phyloP scores from a whole-genome alignment of 2,329 filamentous ascomycete genomes.

The Exophiala lecanii-corni region DNA sequence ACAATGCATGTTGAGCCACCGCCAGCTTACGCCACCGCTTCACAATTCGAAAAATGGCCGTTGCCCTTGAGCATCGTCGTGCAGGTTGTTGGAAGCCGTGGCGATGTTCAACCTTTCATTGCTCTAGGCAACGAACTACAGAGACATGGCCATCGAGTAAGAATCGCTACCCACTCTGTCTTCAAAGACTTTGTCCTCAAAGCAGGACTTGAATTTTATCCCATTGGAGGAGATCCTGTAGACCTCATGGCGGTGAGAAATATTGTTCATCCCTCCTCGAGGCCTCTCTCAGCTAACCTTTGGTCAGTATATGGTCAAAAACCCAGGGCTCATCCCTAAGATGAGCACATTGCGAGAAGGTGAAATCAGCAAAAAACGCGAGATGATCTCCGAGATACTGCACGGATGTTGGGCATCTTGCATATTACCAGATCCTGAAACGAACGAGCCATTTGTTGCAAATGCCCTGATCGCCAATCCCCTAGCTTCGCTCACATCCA shows the following conservation, averaged over 20 bases:
- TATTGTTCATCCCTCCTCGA: background rate
- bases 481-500: slow-evolving; percentile 34
- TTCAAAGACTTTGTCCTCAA: slow-evolving; percentile 52
- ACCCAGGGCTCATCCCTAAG: slow-evolving; percentile 40
- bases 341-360: slow-evolving; percentile 36
- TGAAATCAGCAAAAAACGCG: slow-evolving; percentile 30
- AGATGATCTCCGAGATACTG: slow-evolving; percentile 36
- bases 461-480: slow-evolving; percentile 54
- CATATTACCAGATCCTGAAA: slow-evolving; percentile 31
- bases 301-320: slow-evolving; percentile 44
- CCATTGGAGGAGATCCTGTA: slow-evolving; percentile 54
- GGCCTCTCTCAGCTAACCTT: background rate
- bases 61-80: slow-evolving; percentile 50
- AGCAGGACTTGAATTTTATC: slow-evolving; percentile 54
- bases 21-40: slow-evolving; percentile 17
- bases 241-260: slow-evolving; percentile 41
- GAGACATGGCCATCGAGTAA: slow-evolving; percentile 50
- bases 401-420: slow-evolving; percentile 40
- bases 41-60: slow-evolving; percentile 3
- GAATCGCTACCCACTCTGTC: slow-evolving; percentile 52
- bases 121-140: slow-evolving; percentile 51
- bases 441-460: slow-evolving; percentile 44
- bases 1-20: slow-evolving; percentile 10
- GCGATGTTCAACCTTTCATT: slow-evolving; percentile 58
- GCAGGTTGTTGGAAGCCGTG: slow-evolving; percentile 50